Conservation (phyloP, 1,284 basidiomycete genomes). For the Ceratobasidium papillatum region DNA sequence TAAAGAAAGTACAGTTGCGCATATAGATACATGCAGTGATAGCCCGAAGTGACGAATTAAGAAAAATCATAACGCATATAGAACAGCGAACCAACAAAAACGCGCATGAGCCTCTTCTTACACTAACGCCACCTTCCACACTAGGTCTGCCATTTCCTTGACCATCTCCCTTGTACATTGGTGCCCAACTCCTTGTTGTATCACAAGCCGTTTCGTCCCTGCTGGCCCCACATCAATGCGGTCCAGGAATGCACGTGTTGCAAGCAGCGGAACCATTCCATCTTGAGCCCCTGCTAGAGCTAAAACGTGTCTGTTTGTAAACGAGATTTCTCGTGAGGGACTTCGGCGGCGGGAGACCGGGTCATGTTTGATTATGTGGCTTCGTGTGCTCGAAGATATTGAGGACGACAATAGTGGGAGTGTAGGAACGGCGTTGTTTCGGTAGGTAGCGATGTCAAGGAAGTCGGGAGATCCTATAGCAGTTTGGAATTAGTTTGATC, state of each 20-base stretch:
- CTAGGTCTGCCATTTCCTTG: constrained; percentile 21
- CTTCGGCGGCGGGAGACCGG: constrained; percentile 13
- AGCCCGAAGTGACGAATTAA: not conserved
- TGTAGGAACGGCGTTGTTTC: not conserved
- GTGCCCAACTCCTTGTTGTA: constrained; percentile 31
- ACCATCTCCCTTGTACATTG: constrained; percentile 36
- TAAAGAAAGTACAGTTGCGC: not conserved
- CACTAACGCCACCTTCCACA: constrained; percentile 11
- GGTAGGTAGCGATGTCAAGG: constrained; percentile 20
- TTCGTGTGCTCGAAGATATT: constrained; percentile 13
- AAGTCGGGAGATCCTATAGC: constrained; percentile 34
- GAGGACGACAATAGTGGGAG: constrained; percentile 15
- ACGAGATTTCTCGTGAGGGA: not conserved
- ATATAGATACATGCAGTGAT: not conserved
- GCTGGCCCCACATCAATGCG: constrained; percentile 27
- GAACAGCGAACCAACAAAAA: not conserved
- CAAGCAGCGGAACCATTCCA: constrained; percentile 2
- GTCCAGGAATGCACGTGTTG: constrained; percentile 23
- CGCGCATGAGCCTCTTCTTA: too few relatives aligned
- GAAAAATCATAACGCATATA: not conserved
- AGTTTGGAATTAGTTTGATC: not conserved
- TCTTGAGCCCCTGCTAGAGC: constrained; percentile 30
- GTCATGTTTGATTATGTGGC: constrained; percentile 19
- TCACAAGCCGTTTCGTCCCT: constrained; percentile 26
- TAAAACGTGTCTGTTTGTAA: constrained; percentile 25